Percentiles rank a stretch among this genome's conserved stretches.
Evolutionary conservation across 257 asterid genomes (phyloP).

Genomic region (Solanum chmielewskii): DNA sequence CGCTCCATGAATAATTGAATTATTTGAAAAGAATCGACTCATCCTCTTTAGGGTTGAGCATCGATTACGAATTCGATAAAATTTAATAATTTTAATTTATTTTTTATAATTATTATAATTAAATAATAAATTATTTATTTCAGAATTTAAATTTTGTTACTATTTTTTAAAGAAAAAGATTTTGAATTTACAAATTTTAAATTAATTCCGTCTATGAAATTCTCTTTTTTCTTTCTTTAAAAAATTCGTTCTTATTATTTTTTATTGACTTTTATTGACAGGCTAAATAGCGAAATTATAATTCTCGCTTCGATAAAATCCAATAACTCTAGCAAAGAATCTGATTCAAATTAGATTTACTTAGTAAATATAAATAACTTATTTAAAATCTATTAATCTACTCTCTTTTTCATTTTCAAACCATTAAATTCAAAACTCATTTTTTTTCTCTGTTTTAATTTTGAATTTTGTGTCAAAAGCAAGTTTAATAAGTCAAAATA

Average conservation of each 20-base stretch:
- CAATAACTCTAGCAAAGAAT: not conserved
- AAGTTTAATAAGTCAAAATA: not conserved
- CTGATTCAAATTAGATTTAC: not conserved
- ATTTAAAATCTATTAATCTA: not conserved
- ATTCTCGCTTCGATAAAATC: not conserved
- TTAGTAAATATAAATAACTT: not conserved
- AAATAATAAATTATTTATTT: not conserved
- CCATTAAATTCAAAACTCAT: not conserved
- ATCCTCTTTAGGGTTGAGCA: not conserved
- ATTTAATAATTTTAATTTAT: not conserved
- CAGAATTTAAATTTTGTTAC: not conserved
- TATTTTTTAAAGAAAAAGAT: rapidly evolving
- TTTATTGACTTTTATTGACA: not conserved
- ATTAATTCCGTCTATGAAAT: rapidly evolving
- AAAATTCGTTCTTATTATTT: not conserved
- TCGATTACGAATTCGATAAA: not conserved
- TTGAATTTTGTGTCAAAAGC: not conserved
- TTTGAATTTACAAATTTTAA: not conserved
- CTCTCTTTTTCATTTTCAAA: not conserved
- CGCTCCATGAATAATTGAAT: not conserved
- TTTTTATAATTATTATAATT: not conserved
- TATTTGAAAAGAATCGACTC: not conserved
- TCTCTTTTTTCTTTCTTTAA: not conserved
- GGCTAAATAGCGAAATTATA: not conserved
- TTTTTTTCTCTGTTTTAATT: not conserved